A percentile compares a stretch with the other conserved stretches of the same genome.
Evolutionary conservation across 2,329 filamentous ascomycete species (phyloP).

Genomic region (Chaetomiaceae sp.): DNA sequence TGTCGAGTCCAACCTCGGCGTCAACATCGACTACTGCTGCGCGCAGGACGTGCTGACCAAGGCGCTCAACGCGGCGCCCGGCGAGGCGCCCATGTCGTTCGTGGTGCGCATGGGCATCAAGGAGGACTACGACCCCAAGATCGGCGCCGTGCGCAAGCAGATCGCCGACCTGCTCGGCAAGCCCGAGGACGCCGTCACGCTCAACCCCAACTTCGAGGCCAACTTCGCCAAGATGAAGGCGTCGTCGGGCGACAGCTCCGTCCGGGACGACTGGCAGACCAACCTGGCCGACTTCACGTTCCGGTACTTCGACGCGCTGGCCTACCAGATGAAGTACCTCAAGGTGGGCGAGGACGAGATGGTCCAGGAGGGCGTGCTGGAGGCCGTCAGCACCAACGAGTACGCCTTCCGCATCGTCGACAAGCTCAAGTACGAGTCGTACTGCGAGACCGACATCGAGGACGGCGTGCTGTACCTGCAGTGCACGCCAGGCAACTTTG

Average conservation of each 20-base stretch:
- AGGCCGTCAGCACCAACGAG: slow-evolving; percentile 41
- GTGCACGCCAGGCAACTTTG: slow-evolving; percentile 21
- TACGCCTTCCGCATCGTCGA: slow-evolving; percentile 46
- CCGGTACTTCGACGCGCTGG: slow-evolving; percentile 44
- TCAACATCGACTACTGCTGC: slow-evolving; percentile 41
- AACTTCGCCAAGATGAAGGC: slow-evolving; percentile 39
- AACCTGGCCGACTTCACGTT: slow-evolving; percentile 39
- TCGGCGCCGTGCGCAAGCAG: slow-evolving; percentile 38
- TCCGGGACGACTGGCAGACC: slow-evolving; percentile 41
- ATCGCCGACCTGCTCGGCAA: slow-evolving; percentile 34
- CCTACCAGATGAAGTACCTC: slow-evolving; percentile 37
- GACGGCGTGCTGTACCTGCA: slow-evolving; percentile 49
- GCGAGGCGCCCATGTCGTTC: slow-evolving; percentile 37
- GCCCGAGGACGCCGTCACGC: slow-evolving; percentile 37
- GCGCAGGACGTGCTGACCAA: slow-evolving; percentile 36
- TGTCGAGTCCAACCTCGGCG: slow-evolving; percentile 38
- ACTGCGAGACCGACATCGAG: slow-evolving; percentile 46
- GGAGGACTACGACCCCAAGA: slow-evolving; percentile 41
- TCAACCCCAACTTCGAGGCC: slow-evolving; percentile 46
- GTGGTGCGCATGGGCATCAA: slow-evolving; percentile 41
- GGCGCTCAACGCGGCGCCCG: slow-evolving; percentile 44
- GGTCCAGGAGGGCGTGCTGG: slow-evolving; percentile 45
- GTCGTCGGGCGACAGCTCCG: slow-evolving; percentile 30
- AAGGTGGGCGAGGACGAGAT: slow-evolving; percentile 48
- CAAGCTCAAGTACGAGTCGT: slow-evolving; percentile 37